These are phyloP conservation scores for Asterochloris sp. DNA, from an alignment of 139 green algal species.

Conservation along the genomic window DNA sequence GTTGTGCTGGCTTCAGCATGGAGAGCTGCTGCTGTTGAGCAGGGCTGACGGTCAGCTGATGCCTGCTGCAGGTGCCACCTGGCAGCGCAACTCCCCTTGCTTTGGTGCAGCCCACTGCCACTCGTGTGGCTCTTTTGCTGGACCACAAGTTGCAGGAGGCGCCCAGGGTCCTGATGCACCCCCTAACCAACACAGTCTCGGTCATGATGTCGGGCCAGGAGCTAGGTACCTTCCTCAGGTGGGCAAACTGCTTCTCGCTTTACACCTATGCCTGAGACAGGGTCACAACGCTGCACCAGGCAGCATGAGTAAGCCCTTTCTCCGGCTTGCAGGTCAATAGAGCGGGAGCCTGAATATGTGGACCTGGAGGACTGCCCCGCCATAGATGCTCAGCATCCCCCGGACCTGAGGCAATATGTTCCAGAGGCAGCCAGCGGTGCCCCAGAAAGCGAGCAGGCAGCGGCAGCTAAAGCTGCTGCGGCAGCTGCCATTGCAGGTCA, in stretches of 20 bases:
- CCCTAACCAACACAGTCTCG: conserved; percentile 56
- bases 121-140: conserved; percentile 55
- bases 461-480: too few relatives aligned
- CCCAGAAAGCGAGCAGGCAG: too few relatives aligned
- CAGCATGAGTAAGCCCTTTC: not conserved
- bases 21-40: too few relatives aligned
- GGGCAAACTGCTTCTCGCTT: not conserved
- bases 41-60: too few relatives aligned
- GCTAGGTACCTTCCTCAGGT: conserved; percentile 55
- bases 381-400: not conserved
- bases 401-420: too few relatives aligned
- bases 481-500: too few relatives aligned
- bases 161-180: conserved; percentile 55
- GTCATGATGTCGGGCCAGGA: conserved; percentile 33
- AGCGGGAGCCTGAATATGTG: conserved; percentile 46
- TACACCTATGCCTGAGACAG: not conserved
- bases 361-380: conserved; percentile 56
- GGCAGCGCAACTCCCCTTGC: conserved; percentile 68
- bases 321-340: conserved; percentile 15
- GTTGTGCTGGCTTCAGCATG: too few relatives aligned
- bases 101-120: conserved; percentile 34
- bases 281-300: not conserved
- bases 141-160: conserved; percentile 39
- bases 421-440: too few relatives aligned
- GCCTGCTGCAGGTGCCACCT: conserved; percentile 40